Percentiles rank a stretch among this genome's conserved stretches.
phyloP scores from a whole-genome alignment of 1,284 basidiomycete species.

The Austroboletus niveus region DNA sequence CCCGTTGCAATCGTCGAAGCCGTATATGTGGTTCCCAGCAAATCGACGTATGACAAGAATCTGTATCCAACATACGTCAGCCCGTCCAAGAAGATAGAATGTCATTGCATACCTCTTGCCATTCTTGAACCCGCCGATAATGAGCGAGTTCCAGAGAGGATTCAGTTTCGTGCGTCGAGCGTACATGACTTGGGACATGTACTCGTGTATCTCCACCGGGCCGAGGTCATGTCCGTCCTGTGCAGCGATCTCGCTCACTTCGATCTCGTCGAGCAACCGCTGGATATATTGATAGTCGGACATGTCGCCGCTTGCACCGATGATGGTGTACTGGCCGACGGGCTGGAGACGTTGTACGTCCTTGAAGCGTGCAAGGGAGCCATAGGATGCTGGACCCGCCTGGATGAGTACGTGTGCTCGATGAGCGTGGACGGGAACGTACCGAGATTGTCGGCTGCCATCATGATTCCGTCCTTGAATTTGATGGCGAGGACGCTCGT shows the following conservation, averaged over 20 bases:
- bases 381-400: slow-evolving; percentile 81
- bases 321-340: slow-evolving; percentile 81
- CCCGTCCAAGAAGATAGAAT: not conserved
- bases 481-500: slow-evolving; percentile 93
- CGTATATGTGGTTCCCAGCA: slow-evolving; percentile 95
- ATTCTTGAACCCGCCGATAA: slow-evolving; percentile 91
- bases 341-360: slow-evolving; percentile 87
- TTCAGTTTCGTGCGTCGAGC: slow-evolving; percentile 84
- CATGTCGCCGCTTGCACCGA: slow-evolving; percentile 96
- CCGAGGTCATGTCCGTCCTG: slow-evolving; percentile 86
- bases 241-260: slow-evolving; percentile 76
- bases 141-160: slow-evolving; percentile 93
- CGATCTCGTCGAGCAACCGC: slow-evolving; percentile 68
- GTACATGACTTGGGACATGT: slow-evolving; percentile 92
- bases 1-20: slow-evolving; percentile 96
- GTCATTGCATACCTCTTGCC: slow-evolving; percentile 59
- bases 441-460: slow-evolving; percentile 99
- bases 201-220: slow-evolving; percentile 92
- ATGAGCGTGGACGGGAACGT: slow-evolving; percentile 12
- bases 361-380: slow-evolving; percentile 96
- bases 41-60: slow-evolving; percentile 93
- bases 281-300: slow-evolving; percentile 97
- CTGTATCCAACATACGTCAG: slow-evolving; percentile 39
- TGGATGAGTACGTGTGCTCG: not conserved
- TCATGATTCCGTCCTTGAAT: slow-evolving; percentile 97